A percentile compares a stretch with the other conserved stretches of the same genome.
Conservation (phyloP, 2,329 filamentous ascomycete species). For the Calonectria pauciramosa region DNA sequence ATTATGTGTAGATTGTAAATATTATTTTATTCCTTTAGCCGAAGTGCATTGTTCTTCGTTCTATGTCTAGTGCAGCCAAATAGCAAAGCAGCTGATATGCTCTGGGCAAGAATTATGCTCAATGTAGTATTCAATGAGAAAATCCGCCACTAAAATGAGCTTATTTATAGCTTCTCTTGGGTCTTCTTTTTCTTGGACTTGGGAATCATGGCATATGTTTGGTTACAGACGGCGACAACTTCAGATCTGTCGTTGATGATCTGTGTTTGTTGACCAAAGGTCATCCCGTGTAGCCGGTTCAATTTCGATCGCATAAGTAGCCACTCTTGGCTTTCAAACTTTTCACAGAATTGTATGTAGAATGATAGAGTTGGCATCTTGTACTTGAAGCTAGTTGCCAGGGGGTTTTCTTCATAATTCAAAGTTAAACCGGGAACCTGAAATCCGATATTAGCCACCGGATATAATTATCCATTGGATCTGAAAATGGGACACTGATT, state of each 20-base stretch:
- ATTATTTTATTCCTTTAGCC: neutral
- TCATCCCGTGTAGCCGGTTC: neutral
- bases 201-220: neutral
- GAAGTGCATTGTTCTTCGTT: neutral
- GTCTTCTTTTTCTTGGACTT: neutral
- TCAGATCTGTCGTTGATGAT: neutral
- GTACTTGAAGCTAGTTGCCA: neutral
- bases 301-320: neutral
- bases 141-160: neutral
- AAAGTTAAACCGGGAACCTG: neutral
- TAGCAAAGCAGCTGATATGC: neutral
- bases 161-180: neutral
- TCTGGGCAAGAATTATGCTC: neutral
- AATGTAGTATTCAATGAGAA: neutral
- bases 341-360: neutral
- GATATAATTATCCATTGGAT: too few species aligned
- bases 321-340: neutral
- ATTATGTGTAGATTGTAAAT: neutral
- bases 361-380: neutral
- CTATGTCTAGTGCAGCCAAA: neutral
- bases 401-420: neutral
- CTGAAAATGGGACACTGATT: too few species aligned
- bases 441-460: neutral
- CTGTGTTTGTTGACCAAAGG: neutral
- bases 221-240: neutral